These are phyloP conservation scores for Beauveria bassiana DNA, from an alignment of 2,329 filamentous ascomycete species.

Conservation along the genomic window DNA sequence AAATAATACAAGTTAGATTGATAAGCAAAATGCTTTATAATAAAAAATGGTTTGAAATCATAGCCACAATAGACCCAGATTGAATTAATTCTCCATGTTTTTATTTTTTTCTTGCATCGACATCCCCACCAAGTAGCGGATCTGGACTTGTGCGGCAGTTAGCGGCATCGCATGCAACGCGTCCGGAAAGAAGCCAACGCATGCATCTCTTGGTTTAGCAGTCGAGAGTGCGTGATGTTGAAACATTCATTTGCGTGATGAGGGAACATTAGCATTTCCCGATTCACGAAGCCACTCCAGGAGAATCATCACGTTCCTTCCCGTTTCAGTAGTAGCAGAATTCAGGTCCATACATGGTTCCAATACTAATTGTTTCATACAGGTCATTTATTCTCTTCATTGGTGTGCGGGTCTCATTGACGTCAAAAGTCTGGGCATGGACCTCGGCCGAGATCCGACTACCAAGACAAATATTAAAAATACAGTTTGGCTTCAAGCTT, in stretches of 20 bases:
- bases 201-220: too few relatives aligned
- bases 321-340: background rate
- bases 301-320: background rate
- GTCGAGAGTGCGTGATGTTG: too few relatives aligned
- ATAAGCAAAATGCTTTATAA: background rate
- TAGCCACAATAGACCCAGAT: background rate
- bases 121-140: too few relatives aligned
- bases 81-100: too few relatives aligned
- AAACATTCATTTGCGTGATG: too few relatives aligned
- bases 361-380: background rate
- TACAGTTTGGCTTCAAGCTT: background rate
- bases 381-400: background rate
- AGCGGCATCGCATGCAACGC: too few relatives aligned
- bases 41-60: background rate
- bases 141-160: too few relatives aligned
- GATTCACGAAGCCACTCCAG: too few relatives aligned
- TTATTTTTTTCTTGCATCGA: too few relatives aligned
- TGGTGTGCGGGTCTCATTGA: background rate
- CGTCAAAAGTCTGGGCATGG: background rate
- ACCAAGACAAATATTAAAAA: background rate
- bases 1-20: constrained; percentile 3
- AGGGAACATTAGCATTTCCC: too few relatives aligned
- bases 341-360: background rate
- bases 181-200: too few relatives aligned
- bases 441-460: background rate